Percentiles rank a stretch among this genome's conserved stretches.
These are phyloP conservation scores for Trypethelium eluteriae DNA, from an alignment of 495 filamentous ascomycete species.

Conservation along the genomic window DNA sequence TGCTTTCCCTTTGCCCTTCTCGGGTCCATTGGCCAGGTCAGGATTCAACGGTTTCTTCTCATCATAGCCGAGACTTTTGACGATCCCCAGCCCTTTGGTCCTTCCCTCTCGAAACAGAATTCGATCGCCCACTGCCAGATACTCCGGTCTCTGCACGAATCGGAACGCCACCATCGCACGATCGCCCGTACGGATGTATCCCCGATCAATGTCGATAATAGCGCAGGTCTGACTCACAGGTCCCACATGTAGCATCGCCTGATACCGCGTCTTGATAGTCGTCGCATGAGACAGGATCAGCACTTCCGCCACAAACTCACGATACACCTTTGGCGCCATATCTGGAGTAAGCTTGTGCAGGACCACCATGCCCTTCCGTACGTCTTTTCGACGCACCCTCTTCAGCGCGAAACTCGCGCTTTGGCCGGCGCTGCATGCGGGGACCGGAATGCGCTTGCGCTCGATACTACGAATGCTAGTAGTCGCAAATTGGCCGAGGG, in stretches of 20 bases:
- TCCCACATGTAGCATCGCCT: conserved; percentile 97
- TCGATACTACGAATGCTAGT: conserved; percentile 91
- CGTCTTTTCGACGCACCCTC: conserved; percentile 79
- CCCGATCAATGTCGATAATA: conserved; percentile 96
- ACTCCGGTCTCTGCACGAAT: conserved; percentile 95
- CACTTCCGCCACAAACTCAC: conserved; percentile 93
- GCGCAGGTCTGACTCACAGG: conserved; percentile 92
- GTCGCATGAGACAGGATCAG: conserved; percentile 93
- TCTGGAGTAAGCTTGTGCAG: conserved; percentile 37
- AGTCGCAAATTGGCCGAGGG: conserved; percentile 80
- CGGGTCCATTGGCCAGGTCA: conserved; percentile 29
- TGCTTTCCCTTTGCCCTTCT: neutral
- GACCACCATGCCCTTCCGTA: conserved; percentile 97
- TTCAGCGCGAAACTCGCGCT: conserved; percentile 87
- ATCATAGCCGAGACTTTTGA: conserved; percentile 88
- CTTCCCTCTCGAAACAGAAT: conserved; percentile 90
- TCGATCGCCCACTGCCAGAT: conserved; percentile 76
- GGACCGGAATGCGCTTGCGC: conserved; percentile 85
- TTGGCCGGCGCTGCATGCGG: conserved; percentile 83
- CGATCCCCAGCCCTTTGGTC: conserved; percentile 91
- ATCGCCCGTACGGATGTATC: conserved; percentile 89
- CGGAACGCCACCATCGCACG: conserved; percentile 85
- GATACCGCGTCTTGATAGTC: conserved; percentile 97
- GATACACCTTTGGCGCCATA: conserved; percentile 62
- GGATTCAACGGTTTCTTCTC: conserved; percentile 50